Evolutionary conservation across 371 early-diverging fungal species (phyloP).

Genomic region (Paraphysoderma sedebokerense): DNA sequence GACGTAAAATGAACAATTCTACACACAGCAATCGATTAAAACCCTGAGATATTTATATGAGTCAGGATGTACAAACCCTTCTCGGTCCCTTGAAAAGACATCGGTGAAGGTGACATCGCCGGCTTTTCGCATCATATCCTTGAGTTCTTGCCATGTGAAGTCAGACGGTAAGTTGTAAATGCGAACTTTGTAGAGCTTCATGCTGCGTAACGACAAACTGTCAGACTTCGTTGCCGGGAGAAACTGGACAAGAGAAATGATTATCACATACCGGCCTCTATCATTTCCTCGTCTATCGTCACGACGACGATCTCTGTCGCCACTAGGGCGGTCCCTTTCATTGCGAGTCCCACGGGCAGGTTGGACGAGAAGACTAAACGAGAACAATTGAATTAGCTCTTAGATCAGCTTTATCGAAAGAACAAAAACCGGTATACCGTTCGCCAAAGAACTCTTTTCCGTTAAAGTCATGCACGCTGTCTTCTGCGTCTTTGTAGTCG

Average conservation of each 20-base stretch:
- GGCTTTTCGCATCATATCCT: constrained; percentile 87
- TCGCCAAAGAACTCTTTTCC: constrained; percentile 53
- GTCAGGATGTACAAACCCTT: too few species aligned
- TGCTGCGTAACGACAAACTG: too few species aligned
- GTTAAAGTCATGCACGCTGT: constrained; percentile 50
- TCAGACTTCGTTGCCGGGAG: too few species aligned
- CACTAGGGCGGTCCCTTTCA: too few species aligned
- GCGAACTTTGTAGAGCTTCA: too few species aligned
- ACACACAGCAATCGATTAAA: too few species aligned
- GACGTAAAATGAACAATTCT: too few species aligned
- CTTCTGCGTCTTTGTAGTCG: constrained; percentile 51
- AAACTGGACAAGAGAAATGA: too few species aligned
- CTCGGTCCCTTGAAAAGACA: too few species aligned
- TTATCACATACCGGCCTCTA: too few species aligned
- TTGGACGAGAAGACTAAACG: constrained; percentile 47
- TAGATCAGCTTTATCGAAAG: not conserved
- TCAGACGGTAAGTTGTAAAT: too few species aligned
- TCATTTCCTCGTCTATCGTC: constrained; percentile 21
- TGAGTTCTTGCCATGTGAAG: constrained; percentile 59
- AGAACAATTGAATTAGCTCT: not conserved
- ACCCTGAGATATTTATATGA: too few species aligned
- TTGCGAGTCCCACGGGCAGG: constrained; percentile 54
- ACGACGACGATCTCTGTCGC: constrained; percentile 26
- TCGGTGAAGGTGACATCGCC: constrained; percentile 90
- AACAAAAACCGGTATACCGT: constrained; percentile 21